These are phyloP conservation scores for Mallotus repandus DNA, from an alignment of 441 rosid species.

Conservation along the genomic window DNA sequence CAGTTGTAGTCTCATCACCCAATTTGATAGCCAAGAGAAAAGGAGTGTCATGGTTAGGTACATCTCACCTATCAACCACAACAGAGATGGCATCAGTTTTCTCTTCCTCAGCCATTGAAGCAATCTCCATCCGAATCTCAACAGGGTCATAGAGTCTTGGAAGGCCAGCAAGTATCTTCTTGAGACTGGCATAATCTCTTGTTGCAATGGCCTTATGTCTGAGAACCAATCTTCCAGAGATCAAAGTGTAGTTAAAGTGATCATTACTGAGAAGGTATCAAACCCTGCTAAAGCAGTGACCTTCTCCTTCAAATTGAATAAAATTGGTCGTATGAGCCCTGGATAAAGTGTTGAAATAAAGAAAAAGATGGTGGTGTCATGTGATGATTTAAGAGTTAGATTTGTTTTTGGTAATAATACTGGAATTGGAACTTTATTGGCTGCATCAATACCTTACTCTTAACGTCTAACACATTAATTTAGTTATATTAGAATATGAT, in stretches of 20 bases:
- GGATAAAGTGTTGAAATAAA: accelerated
- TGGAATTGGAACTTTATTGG: neutral
- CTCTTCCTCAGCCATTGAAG: too few species aligned
- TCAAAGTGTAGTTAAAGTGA: too few species aligned
- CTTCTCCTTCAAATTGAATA: neutral
- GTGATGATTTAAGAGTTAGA: neutral
- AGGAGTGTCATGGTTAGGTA: conserved; percentile 88
- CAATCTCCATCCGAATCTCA: too few species aligned
- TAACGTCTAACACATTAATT: neutral
- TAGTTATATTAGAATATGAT: too few species aligned
- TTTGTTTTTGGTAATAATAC: neutral
- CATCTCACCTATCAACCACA: conserved; percentile 33
- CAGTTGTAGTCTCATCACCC: conserved; percentile 69
- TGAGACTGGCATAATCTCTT: too few species aligned
- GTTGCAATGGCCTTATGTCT: too few species aligned
- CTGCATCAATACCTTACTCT: neutral
- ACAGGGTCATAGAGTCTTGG: too few species aligned
- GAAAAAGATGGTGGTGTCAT: neutral
- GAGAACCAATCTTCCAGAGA: too few species aligned
- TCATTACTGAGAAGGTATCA: too few species aligned
- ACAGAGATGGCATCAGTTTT: too few species aligned
- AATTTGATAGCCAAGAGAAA: conserved; percentile 90
- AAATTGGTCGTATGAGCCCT: neutral
- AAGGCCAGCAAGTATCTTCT: too few species aligned
- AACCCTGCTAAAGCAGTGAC: neutral